Evolutionary conservation across 1,139 yeast genomes (phyloP).

Genomic region (Candida sp.): DNA sequence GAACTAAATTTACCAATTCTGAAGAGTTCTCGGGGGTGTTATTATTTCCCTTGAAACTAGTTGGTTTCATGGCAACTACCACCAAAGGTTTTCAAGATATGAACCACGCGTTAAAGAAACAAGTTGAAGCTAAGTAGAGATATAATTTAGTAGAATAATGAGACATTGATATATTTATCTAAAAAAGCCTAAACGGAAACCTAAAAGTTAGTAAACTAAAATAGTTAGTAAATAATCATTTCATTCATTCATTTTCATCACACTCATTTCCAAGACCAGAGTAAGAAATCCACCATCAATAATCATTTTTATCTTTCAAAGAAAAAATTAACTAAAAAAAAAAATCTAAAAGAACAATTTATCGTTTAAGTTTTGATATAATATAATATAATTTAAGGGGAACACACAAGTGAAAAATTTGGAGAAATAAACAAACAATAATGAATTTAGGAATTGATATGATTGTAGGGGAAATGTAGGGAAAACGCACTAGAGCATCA

Average conservation of each 20-base stretch:
- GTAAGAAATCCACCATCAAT: conserved; percentile 1
- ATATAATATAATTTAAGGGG: background rate
- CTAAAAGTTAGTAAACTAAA: background rate
- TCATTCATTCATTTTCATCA: conserved; percentile 1
- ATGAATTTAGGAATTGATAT: conserved; percentile 1
- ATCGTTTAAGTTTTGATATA: conserved; percentile 2
- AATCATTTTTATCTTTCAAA: conserved; percentile 1
- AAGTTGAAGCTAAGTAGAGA: background rate
- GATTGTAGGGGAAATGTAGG: background rate
- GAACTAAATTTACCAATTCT: conserved; percentile 6
- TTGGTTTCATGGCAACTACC: background rate
- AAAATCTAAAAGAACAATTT: conserved; percentile 1
- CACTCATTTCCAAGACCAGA: conserved; percentile 3
- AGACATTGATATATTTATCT: too few species aligned
- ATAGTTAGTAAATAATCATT: background rate
- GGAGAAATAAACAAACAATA: conserved; percentile 1
- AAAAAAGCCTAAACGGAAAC: too few species aligned
- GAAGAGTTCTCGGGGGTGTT: conserved; percentile 7
- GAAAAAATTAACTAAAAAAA: conserved; percentile 2
- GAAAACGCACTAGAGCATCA: background rate
- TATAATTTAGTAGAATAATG: too few species aligned
- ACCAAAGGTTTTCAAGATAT: background rate
- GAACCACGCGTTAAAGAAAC: background rate
- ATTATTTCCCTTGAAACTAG: background rate
- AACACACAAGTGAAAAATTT: background rate